Evolutionary conservation across 768 basidiomycete species (phyloP).

Genomic region (Tulasnella sp.): DNA sequence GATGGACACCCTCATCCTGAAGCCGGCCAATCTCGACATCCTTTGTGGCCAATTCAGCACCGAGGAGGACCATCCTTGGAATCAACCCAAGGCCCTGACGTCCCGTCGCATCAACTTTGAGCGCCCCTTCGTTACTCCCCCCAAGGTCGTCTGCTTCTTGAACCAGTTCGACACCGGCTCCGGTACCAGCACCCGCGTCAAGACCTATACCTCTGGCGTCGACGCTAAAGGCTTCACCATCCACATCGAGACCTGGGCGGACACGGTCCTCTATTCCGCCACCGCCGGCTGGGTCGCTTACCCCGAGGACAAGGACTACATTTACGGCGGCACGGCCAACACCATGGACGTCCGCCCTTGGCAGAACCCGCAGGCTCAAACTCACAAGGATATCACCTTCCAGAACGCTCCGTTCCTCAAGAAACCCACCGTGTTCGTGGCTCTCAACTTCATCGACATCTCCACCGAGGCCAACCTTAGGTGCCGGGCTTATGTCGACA

Average conservation of each 20-base stretch:
- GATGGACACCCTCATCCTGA: background rate
- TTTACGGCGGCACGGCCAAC: background rate
- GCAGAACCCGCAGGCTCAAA: background rate
- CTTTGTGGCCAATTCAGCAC: background rate
- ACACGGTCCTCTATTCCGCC: background rate
- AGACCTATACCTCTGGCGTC: background rate
- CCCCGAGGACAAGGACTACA: background rate
- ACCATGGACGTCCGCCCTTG: background rate
- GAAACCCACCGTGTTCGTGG: conserved; percentile 16
- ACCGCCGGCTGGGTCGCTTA: background rate
- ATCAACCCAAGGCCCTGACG: background rate
- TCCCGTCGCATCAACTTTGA: background rate
- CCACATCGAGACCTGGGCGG: background rate
- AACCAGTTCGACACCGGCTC: background rate
- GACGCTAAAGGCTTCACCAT: background rate
- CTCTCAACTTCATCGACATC: conserved; percentile 19
- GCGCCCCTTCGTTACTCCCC: background rate
- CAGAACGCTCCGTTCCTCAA: background rate
- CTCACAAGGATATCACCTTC: background rate
- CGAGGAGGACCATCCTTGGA: too few species aligned
- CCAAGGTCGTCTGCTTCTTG: background rate
- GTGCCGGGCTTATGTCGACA: background rate
- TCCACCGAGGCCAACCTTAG: conserved; percentile 12
- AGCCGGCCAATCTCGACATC: background rate
- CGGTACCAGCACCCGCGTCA: background rate